Evolutionary conservation across 139 green algal species (phyloP), one percentile per base, ranked within the genome.

Genomic region (Astrephomene gubernaculifera): DNA sequence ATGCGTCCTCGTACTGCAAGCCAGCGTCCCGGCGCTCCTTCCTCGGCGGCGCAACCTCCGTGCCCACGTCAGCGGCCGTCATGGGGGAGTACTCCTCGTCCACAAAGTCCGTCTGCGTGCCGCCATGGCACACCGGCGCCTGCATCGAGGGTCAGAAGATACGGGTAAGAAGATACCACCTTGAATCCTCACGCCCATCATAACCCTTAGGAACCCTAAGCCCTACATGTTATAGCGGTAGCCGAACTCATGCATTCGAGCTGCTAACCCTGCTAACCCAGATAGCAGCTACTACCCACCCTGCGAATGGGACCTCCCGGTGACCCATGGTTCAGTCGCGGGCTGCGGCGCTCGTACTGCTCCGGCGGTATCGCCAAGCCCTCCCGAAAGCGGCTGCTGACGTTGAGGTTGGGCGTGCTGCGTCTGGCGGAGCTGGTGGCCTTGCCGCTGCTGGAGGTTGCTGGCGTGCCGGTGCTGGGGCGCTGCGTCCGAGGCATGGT

Each of bases 61-160:
- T 65, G 61, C 78, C 78, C 63, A 84, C 78, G 43, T 74, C 78
- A 17, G 31, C 63, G 0, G 36, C 63, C 17, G 78, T 84, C 78
- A 84, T 84, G 24, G 61, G 78, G 12, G 31, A 43, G n/a, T 65
- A 84, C 8, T 84, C 78, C 44, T 84, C 78, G 1, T 84, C 78
- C 43, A 21, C 10, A 38, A 84, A 84, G 41, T 84, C 78, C 17
- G 78, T 84, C 78, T 84, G 78, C 31, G 63, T 75, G 54, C 39
- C 61, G 43, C 43, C 44, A 10, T 84, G 35, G 24, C 61, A 14
- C 31, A 65, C 21, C 1, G 41, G 33, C 21, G 54, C 60, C 76
- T 83, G 43, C 7, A 21, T n/a, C n/a, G n/a, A n/a, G 36, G 29
- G 35, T 38, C 1, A 41, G 31, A 33, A 14, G n/a, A n/a, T n/a